Percentiles rank a stretch among this genome's conserved stretches.
Conservation (phyloP, 768 basidiomycete species). For the Mycena filopes region DNA sequence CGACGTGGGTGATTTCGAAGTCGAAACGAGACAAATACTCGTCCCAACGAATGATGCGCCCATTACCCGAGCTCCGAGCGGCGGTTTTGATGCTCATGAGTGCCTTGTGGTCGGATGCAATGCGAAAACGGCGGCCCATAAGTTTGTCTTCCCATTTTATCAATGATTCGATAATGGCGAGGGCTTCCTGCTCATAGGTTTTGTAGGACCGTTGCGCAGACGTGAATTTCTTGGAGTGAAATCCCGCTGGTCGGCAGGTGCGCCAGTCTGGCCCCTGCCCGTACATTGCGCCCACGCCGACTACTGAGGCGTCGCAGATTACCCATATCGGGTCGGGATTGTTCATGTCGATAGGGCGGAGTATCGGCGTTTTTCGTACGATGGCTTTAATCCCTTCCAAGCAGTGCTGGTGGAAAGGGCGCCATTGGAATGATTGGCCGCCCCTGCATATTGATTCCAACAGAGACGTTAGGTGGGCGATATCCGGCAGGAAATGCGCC, state of each 20-base stretch:
- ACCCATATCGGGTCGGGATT: background rate
- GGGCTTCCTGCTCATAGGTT: constrained; percentile 5
- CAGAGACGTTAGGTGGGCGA: background rate
- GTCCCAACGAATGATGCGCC: too few species aligned
- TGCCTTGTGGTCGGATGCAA: too few species aligned
- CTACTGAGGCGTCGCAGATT: background rate
- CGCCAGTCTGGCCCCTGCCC: background rate
- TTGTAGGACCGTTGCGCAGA: background rate
- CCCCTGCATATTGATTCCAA: background rate
- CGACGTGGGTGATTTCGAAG: too few species aligned
- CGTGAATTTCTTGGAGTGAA: constrained; percentile 4
- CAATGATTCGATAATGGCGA: background rate
- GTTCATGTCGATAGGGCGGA: background rate
- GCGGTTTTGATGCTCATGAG: too few species aligned
- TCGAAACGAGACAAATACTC: too few species aligned
- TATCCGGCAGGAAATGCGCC: background rate
- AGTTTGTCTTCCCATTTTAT: background rate
- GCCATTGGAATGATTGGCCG: background rate
- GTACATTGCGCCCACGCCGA: background rate
- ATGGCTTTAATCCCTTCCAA: background rate
- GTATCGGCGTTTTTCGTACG: background rate
- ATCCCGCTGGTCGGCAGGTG: constrained; percentile 1
- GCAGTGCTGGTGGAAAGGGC: background rate
- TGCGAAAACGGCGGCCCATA: too few species aligned
- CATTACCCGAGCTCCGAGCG: too few species aligned